Base-by-base conservation (phyloP, 2,329 filamentous ascomycete species). In the Kalmusia sp. region DNA sequence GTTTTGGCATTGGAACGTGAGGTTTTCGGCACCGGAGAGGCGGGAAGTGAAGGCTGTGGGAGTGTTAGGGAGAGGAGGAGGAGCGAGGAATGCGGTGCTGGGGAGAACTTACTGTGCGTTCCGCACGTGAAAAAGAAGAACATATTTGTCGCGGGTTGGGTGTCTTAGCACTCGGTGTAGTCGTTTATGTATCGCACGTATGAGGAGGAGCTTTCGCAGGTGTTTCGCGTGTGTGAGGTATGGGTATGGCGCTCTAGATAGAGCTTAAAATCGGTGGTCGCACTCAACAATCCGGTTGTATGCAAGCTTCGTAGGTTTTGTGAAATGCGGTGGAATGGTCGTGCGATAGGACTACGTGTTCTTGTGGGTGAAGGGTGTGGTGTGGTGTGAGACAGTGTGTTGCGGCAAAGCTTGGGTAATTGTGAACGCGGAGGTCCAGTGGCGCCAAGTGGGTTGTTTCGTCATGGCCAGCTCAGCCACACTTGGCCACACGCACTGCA, bases 51-150 rank as follows among this genome's bases (percentile, higher is more conserved):
- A 83, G 39, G 78, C 79, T 79, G 54, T 41, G 41, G 15, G 12
- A 30, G 25, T n/a, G 46, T 56, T 25, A 54, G 43, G 37, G n/a
- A 46, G 41, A 44, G 12, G 31, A 27, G 17, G 25, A 7, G 28
- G 4, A n/a, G 25, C 27, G 37, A 48, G 44, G 11, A 22, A 22
- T 8, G 7, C 31, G 12, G 11, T 14, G 33, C 17, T 14, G 11
- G 24, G n/a, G 17, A 21, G 8, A 25, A 67, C 74, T 46, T 69
- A 79, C 76, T 79, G 61, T 81, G 79, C 17, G 76, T 77, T 53
- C 79, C 79, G 63, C 79, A 81, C 0, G 78, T 80, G 62, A 82
- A 80, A 70, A 81, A 76, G 73, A 81, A 78, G 65, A 77, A 77
- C 76, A 78, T 77, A 2, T 5, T 30, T 25, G 30, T 63, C 37